A percentile compares a stretch with the other conserved stretches of the same genome.
phyloP scores from a whole-genome alignment of 768 basidiomycete genomes.

The Panellus pusillus region DNA sequence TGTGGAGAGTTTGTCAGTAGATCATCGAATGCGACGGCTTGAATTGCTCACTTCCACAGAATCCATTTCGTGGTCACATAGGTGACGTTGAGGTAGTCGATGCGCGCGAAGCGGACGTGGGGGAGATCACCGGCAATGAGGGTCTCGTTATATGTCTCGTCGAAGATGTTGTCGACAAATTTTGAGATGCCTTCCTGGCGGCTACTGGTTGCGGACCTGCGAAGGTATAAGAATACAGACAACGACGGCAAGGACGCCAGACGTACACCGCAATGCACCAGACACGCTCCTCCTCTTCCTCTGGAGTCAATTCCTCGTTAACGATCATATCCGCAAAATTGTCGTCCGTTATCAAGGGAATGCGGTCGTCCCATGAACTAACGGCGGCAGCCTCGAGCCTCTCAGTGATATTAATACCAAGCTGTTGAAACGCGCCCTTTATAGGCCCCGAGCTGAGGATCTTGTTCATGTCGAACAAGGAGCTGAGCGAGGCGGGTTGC shows the following conservation, averaged over 20 bases:
- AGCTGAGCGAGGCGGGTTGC: slow-evolving; percentile 26
- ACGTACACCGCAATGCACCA: slow-evolving; percentile 82
- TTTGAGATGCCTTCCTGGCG: slow-evolving; percentile 68
- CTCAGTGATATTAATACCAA: slow-evolving; percentile 76
- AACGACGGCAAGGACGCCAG: slow-evolving; percentile 8
- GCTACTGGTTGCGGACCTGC: slow-evolving; percentile 12
- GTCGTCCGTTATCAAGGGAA: slow-evolving; percentile 79
- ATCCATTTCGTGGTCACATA: slow-evolving; percentile 82
- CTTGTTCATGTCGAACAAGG: slow-evolving; percentile 38
- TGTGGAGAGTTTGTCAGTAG: slow-evolving; percentile 29
- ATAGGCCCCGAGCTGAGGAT: slow-evolving; percentile 57
- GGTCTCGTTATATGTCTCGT: slow-evolving; percentile 69
- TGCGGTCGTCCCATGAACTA: slow-evolving; percentile 65
- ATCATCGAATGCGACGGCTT: neutral
- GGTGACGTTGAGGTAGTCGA: slow-evolving; percentile 88
- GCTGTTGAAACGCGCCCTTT: slow-evolving; percentile 48
- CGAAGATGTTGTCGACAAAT: slow-evolving; percentile 71
- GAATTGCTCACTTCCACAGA: slow-evolving; percentile 69
- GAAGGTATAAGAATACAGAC: neutral
- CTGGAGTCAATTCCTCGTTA: slow-evolving; percentile 65
- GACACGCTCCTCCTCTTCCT: slow-evolving; percentile 58
- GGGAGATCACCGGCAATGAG: slow-evolving; percentile 60
- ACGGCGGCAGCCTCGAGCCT: slow-evolving; percentile 35
- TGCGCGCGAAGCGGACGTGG: slow-evolving; percentile 77
- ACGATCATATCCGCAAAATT: slow-evolving; percentile 74